These are phyloP conservation scores for Trichoderma erinaceum DNA, from an alignment of 495 filamentous ascomycete genomes.

Conservation along the genomic window DNA sequence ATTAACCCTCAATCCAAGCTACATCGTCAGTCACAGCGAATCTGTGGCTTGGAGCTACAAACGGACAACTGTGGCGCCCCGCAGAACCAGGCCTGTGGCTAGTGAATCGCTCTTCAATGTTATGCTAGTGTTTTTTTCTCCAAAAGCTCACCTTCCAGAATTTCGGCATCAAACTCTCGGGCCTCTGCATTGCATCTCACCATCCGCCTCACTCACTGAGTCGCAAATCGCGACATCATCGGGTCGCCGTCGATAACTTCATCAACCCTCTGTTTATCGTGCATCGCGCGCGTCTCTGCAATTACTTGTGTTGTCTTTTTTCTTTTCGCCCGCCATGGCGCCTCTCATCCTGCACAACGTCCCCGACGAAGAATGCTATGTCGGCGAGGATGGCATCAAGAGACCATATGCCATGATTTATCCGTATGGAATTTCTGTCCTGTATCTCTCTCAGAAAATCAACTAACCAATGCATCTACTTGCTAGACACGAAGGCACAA, in stretches of 20 bases:
- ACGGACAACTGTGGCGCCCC: background rate
- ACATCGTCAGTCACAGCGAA: no score
- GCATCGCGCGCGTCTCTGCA: constrained; percentile 6
- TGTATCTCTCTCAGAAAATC: background rate
- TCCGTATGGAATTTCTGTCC: constrained; percentile 37
- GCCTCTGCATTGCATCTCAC: background rate
- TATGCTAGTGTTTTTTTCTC: constrained; percentile 5
- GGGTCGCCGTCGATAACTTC: background rate
- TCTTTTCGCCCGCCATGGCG: constrained; percentile 33
- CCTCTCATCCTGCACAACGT: constrained; percentile 55
- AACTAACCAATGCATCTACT: background rate
- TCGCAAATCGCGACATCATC: background rate
- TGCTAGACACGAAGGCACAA: constrained; percentile 34
- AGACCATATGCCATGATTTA: constrained; percentile 52
- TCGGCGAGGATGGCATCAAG: constrained; percentile 50
- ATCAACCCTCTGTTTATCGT: background rate
- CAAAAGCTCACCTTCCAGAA: background rate
- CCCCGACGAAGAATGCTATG: constrained; percentile 52
- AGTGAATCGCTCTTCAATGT: background rate
- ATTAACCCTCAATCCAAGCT: no score
- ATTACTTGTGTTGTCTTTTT: background rate
- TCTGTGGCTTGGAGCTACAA: background rate
- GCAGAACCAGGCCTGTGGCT: background rate
- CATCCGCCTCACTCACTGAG: background rate
- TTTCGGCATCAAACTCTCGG: background rate